Evolutionary conservation across 257 asterid species (phyloP), one percentile per base, ranked within the genome.

Genomic region (Plantago elongata): DNA sequence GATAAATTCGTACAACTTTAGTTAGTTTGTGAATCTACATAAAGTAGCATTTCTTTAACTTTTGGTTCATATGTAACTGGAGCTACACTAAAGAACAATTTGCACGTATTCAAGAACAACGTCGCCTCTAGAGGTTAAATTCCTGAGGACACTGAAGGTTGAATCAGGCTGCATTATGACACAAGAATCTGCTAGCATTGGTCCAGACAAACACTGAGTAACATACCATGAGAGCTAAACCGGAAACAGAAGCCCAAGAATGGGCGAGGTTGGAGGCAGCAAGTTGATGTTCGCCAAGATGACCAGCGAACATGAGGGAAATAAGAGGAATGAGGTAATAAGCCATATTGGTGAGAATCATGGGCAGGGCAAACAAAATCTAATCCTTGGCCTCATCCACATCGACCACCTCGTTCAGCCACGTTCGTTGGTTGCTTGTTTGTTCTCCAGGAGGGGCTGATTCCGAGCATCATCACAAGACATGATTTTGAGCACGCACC

Each of bases 201-300:
- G n/a, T n/a, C n/a, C n/a, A n/a, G n/a, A n/a, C n/a, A n/a, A n/a
- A n/a, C n/a, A n/a, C n/a, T n/a, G n/a, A n/a, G n/a, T n/a, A n/a
- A n/a, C n/a, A n/a, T n/a, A 57, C 62, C 62, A 57, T 37, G 22
- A 57, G 27, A 57, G 49, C 62, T 11, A 57, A 57, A 37, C 62
- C 62, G 22, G 62, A 13, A 42, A 57, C 49, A 9, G 49, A 37
- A 1, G 62, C 62, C 62, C 62, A 57, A 8, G 62, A 57, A 17
- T 57, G 40, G 15, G 62, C 62, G 45, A 57, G 48, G 5, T 57
- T 57, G 2, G 62, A 57, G 14, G 30, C 62, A 15, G 62, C 45
- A n/a, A 29, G 61, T 45, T 54, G 10, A 22, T 18, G 16, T 6
- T 18, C 10, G 3, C 59, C 59, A 9, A 27, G 6, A 5, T 54